Evolutionary conservation across 31 red algal species (phyloP).

Genomic region (Asparagopsis taxiformis): DNA sequence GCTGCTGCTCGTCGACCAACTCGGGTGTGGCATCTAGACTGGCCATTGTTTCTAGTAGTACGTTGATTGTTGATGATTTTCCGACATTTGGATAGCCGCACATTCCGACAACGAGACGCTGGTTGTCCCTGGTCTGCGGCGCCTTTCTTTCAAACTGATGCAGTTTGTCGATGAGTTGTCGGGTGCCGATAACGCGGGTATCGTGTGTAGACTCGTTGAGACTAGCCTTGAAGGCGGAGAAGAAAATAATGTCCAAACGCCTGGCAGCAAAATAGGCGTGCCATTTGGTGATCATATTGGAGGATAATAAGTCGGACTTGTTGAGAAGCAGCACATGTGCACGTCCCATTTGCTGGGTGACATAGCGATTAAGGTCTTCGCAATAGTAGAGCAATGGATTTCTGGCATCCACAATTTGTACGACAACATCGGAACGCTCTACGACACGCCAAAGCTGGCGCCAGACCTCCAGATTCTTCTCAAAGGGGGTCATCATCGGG

Average conservation of each 20-base stretch:
- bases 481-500: conserved; percentile 79
- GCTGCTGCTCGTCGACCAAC: background rate
- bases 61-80: conserved; percentile 92
- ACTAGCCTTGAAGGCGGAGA: conserved; percentile 80
- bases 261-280: conserved; percentile 44
- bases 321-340: conserved; percentile 74
- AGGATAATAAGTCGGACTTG: conserved; percentile 85
- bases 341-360: conserved; percentile 43
- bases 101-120: conserved; percentile 75
- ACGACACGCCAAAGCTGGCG: conserved; percentile 95
- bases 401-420: conserved; percentile 91
- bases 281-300: conserved; percentile 57
- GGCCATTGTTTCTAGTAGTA: conserved; percentile 48
- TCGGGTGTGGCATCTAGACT: background rate
- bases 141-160: conserved; percentile 17
- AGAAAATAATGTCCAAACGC: conserved; percentile 57
- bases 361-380: conserved; percentile 74
- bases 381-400: conserved; percentile 91
- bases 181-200: conserved; percentile 19
- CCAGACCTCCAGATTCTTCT: conserved; percentile 97
- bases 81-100: conserved; percentile 97
- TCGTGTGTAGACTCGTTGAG: conserved; percentile 33
- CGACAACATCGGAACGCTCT: conserved; percentile 82
- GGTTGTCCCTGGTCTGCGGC: conserved; percentile 35
- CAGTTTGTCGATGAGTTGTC: conserved; percentile 34